These are phyloP conservation scores for Raffaelea ambrosiae DNA, from an alignment of 2,329 filamentous ascomycete species.

Conservation along the genomic window DNA sequence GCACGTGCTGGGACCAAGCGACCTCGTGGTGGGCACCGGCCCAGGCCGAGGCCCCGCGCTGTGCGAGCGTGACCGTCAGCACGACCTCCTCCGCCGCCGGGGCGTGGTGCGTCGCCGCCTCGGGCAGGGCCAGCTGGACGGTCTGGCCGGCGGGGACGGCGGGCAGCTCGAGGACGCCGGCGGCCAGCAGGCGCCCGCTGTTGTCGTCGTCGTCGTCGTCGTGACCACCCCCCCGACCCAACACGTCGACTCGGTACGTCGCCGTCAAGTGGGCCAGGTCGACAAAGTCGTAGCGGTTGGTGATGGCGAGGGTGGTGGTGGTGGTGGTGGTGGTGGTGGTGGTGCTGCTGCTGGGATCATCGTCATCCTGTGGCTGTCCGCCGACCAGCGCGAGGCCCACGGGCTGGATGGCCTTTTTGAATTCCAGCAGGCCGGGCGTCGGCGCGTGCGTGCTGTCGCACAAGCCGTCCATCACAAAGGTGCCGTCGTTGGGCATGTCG, in stretches of 20 bases:
- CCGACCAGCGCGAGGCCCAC: conserved; percentile 30
- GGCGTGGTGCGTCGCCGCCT: too few species aligned
- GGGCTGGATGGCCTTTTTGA: conserved; percentile 50
- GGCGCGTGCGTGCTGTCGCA: conserved; percentile 44
- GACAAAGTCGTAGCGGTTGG: conserved; percentile 43
- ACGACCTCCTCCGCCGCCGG: too few species aligned
- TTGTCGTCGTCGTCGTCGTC: too few species aligned
- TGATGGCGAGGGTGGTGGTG: conserved; percentile 21
- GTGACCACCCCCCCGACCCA: too few species aligned
- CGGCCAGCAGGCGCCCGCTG: too few species aligned
- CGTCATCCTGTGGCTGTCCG: neutral
- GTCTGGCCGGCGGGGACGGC: too few species aligned
- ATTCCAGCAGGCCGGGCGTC: conserved; percentile 46
- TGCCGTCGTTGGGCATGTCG: conserved; percentile 50
- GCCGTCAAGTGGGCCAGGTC: conserved; percentile 32
- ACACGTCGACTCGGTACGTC: conserved; percentile 34
- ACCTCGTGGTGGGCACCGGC: neutral
- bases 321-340: too few species aligned
- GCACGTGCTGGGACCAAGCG: conserved; percentile 1
- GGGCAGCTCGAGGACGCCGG: too few species aligned
- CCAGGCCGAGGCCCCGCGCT: too few species aligned
- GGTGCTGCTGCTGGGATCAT: too few species aligned
- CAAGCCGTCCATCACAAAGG: conserved; percentile 56
- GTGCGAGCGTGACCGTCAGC: too few species aligned
- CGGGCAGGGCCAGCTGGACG: too few species aligned